Percentiles rank a stretch among this genome's conserved stretches.
Conservation (phyloP, 2,329 filamentous ascomycete species). For the Lithohypha guttulata region DNA sequence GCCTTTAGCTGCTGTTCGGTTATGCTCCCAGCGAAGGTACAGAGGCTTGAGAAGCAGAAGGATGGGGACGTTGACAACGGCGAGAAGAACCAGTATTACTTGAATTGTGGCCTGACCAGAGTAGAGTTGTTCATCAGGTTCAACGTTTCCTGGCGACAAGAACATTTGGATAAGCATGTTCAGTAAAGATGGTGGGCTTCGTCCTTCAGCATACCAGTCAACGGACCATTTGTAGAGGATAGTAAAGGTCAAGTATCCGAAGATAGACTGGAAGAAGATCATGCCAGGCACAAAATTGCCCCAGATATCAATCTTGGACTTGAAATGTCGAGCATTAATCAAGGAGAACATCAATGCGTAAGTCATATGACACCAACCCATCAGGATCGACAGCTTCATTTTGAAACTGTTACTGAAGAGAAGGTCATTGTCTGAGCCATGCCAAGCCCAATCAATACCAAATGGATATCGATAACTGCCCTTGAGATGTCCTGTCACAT, state of each 20-base stretch:
- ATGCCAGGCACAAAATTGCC: slow-evolving; percentile 96
- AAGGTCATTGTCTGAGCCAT: slow-evolving; percentile 86
- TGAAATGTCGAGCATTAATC: slow-evolving; percentile 90
- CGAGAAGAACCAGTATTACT: slow-evolving; percentile 66
- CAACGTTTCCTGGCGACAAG: slow-evolving; percentile 64
- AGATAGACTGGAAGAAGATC: slow-evolving; percentile 99
- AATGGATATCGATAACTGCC: slow-evolving; percentile 83
- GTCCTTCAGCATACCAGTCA: slow-evolving; percentile 62
- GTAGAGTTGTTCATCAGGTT: slow-evolving; percentile 62
- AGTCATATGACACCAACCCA: slow-evolving; percentile 90
- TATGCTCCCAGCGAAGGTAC: slow-evolving; percentile 89
- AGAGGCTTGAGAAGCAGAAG: slow-evolving; percentile 92
- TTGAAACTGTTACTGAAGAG: slow-evolving; percentile 98
- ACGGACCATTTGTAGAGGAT: slow-evolving; percentile 97
- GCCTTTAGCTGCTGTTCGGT: slow-evolving; percentile 72
- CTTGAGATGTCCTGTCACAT: slow-evolving; percentile 57
- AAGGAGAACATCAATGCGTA: slow-evolving; percentile 90
- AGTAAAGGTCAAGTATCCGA: slow-evolving; percentile 86
- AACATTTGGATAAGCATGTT: slow-evolving; percentile 99
- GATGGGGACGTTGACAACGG: slow-evolving; percentile 76
- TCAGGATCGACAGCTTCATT: slow-evolving; percentile 98
- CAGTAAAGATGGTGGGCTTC: slow-evolving; percentile 71
- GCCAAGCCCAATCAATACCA: slow-evolving; percentile 92
- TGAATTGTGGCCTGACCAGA: slow-evolving; percentile 66
- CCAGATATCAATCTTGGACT: slow-evolving; percentile 88